phyloP scores from a whole-genome alignment of 2,329 filamentous ascomycete genomes.

The Xylariaceae sp. region DNA sequence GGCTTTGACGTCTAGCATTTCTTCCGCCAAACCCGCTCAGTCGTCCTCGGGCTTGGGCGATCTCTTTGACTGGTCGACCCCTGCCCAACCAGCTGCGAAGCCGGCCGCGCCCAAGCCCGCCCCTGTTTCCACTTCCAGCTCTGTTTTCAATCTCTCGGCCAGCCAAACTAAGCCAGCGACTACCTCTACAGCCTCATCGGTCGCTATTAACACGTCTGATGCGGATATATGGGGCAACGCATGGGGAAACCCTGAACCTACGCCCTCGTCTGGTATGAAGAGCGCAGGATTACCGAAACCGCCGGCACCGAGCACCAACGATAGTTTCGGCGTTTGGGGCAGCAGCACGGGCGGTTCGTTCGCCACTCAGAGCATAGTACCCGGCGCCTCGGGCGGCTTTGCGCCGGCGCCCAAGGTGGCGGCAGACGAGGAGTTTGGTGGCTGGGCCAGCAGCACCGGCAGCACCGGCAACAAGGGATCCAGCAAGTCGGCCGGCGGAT shows the following conservation, averaged over 20 bases:
- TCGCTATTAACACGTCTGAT: slow-evolving; percentile 37
- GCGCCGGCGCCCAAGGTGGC: slow-evolving; percentile 62
- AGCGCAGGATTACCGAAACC: slow-evolving; percentile 45
- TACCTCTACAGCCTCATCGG: slow-evolving; percentile 39
- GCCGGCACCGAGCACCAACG: slow-evolving; percentile 44
- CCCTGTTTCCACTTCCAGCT: slow-evolving; percentile 45
- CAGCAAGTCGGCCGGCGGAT: slow-evolving; percentile 53
- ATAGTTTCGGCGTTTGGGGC: slow-evolving; percentile 58
- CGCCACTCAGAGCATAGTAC: slow-evolving; percentile 55
- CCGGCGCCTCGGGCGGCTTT: slow-evolving; percentile 61
- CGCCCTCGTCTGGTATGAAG: slow-evolving; percentile 49
- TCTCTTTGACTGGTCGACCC: slow-evolving; percentile 69
- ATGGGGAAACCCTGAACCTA: slow-evolving; percentile 64
- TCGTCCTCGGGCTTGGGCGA: slow-evolving; percentile 62
- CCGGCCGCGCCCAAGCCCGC: slow-evolving; percentile 39
- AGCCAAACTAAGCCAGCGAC: slow-evolving; percentile 44
- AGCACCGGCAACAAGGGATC: slow-evolving; percentile 36
- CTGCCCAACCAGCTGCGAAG: slow-evolving; percentile 42
- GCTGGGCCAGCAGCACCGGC: slow-evolving; percentile 74
- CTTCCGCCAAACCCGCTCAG: slow-evolving; percentile 39
- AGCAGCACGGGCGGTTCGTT: slow-evolving; percentile 41
- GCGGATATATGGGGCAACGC: slow-evolving; percentile 86
- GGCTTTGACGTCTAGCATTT: slow-evolving; percentile 47
- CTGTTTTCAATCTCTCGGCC: slow-evolving; percentile 76
- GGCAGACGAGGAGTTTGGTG: slow-evolving; percentile 92